Evolutionary conservation across 2,329 filamentous ascomycete genomes (phyloP), one percentile per base, ranked within the genome.

Genomic region (Hymenoscyphus occultus): DNA sequence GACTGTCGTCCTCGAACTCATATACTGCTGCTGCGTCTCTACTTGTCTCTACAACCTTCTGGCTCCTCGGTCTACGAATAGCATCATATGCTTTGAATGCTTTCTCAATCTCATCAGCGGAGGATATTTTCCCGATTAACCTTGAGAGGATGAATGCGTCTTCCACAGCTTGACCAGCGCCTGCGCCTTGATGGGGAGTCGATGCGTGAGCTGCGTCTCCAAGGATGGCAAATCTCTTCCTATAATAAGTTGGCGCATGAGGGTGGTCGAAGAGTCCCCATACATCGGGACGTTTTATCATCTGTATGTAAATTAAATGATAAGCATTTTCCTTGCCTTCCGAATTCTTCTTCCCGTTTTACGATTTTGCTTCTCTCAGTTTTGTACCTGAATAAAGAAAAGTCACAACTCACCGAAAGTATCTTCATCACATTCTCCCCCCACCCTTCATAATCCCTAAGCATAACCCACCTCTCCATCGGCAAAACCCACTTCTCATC

Each of bases 131-230:
- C 0, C 78, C 79, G 0, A 88, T 75, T 0, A 87, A 71, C 2
- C 79, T 77, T 0, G 80, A 78, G 1, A 82, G 71, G 2, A 81
- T 74, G 16, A 77, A 76, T 1, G 76, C 77, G 65, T 86, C 84
- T 68, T 86, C 83, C 64, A 88, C 82, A 1, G 82, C 84, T 70
- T 87, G 80, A 1, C 83, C 84, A 0, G 83, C 82, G 2, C 86
- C 86, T 1, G 85, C 81, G 0, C 85, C 86, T 35, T 86, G 83
- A 48, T 85, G 83, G 0, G 86, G 86, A 0, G 85, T 84, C 48
- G 83, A 83, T 0, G 85, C 86, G 71, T 89, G 86, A 0, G 86
- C 87, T 0, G 86, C 85, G 70, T 90, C 86, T 14, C 86, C 87
- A 0, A 86, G 74, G 1, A 89, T 78, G 45, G 78, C 80, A 31